Base-by-base conservation (phyloP, 2,329 filamentous ascomycete species). In the Clonostachys rosea region DNA sequence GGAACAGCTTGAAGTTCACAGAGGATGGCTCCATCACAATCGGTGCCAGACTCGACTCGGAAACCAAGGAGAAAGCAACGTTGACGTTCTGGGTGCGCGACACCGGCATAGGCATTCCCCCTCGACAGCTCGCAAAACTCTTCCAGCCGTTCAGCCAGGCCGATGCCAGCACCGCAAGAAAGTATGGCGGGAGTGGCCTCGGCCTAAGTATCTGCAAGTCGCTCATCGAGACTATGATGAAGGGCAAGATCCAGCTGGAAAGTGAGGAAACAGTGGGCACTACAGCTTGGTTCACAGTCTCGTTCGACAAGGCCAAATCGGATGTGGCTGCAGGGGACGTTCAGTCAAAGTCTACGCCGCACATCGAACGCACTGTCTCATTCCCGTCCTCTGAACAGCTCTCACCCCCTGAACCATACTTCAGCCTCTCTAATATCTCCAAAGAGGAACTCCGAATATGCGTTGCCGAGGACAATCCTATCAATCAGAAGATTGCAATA, bases 131-230 rank as follows among this genome's bases (percentile, higher is more conserved):
- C 43, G 83, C 86, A 50, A 94, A 94, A 52, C 77, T 96, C 2
- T 96, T 96, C 76, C 81, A 90, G 56, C 91, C 91, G 0, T 96
- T 96, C 61, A 92, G 88, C 47, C 91, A 96, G 66, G 91, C 92
- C 2, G 91, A 96, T 66, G 87, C 86, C 43, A 94, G 89, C 56
- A 95, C 91, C 4, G 90, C 91, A 46, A 78, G 91, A 45, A 94
- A 91, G 60, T 96, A 96, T 56, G 91, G 91, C 39, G 91, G 91
- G 40, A 96, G 90, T 55, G 91, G 91, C 20, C 81, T 96, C 3
- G 91, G 91, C 3, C 75, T 96, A 40, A 95, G 89, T 59, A 96
- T 96, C 54, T 96, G 91, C 78, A 96, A 96, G 67, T 91, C 89
- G 1, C 83, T 96, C 40, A 91, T 96, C 51, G 89, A 96, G 68